Base-by-base conservation (phyloP, 192 early-diverging fungal genomes). In the Paraglomus occultum region DNA sequence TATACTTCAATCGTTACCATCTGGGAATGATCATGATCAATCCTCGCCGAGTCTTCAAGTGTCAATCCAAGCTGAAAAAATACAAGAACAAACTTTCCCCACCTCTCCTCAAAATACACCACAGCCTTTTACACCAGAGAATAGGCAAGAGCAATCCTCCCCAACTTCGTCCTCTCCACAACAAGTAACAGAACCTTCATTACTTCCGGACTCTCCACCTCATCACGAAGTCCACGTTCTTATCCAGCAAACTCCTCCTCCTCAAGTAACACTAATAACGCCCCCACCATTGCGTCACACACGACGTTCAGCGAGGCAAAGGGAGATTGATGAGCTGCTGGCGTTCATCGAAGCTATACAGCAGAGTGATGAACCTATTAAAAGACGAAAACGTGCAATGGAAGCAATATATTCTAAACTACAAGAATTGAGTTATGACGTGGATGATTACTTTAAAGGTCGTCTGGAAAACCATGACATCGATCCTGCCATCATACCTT, bases 291-390 rank as follows among this genome's bases (percentile, higher is more conserved):
- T 57, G 10, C 54, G 54, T 23, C 17, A 18, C 11, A 57, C 20
- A 11, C 15, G 15, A 57, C 18, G 54, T 17, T 11, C 18, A 31
- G 38, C 17, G 1, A 17, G 6, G 17, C 54, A 57, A 10, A 20
- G 54, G 4, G 3, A 57, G 20, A 57, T 57, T 57, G 38, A 22
- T 6, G 54, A 57, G 17, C 38, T 57, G 54, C 6, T 57, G 1
- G 17, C 54, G 2, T 57, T 23, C 20, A 57, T 57, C 38, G 54
- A 57, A 11, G 54, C 54, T 17, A 57, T 57, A 57, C 54, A 57
- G 38, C 54, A 18, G 15, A 57, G 54, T 57, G 38, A 57, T 23
- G 54, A 57, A 7, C 54, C 54, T 23, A 57, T 4, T 10, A 11
- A 11, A 57, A 17, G 54, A 22, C 1, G 38, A 57, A 57, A 57